These are phyloP conservation scores for Thinopyrum elongatum DNA, from an alignment of 176 grass and related monocot species.

Conservation along the genomic window DNA sequence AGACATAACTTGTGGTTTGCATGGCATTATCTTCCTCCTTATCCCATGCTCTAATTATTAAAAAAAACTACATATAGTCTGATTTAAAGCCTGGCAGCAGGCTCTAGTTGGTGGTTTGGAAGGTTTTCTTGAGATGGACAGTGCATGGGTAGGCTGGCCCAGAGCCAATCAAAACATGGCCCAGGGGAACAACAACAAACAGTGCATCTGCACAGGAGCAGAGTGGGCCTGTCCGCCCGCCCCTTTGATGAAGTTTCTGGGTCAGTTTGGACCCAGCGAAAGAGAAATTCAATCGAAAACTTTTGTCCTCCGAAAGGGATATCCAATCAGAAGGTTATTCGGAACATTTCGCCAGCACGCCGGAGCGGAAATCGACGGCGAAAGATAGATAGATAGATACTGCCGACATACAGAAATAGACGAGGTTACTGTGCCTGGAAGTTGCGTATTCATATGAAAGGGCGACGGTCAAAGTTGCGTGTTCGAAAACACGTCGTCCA, in stretches of 20 bases:
- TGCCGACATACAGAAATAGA: background rate
- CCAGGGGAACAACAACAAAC: constrained; percentile 13
- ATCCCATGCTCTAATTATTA: background rate
- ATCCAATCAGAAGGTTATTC: constrained; percentile 8
- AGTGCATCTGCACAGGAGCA: background rate
- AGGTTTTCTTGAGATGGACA: constrained; percentile 44
- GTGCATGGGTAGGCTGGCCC: constrained; percentile 22
- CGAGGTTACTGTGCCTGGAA: background rate
- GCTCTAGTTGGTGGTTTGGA: constrained; percentile 22
- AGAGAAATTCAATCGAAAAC: constrained; percentile 7
- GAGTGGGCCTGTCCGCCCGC: too few relatives aligned
- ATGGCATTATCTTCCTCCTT: constrained; percentile 3
- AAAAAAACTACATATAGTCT: background rate
- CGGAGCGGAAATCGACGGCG: background rate
- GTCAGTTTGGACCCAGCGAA: constrained; percentile 12
- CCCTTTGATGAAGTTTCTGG: constrained; percentile 21
- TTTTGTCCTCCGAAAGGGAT: constrained; percentile 6
- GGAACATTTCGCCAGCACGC: background rate
- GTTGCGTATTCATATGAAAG: background rate
- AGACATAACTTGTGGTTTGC: constrained; percentile 8
- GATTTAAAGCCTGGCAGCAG: background rate
- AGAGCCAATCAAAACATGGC: constrained; percentile 27
- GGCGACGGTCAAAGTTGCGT: background rate
- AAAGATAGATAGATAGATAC: background rate
- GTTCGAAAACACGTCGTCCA: background rate